Evolutionary conservation across 169 alveolate species (phyloP), one percentile per base, ranked within the genome.

Genomic region (Perkinsus olseni): DNA sequence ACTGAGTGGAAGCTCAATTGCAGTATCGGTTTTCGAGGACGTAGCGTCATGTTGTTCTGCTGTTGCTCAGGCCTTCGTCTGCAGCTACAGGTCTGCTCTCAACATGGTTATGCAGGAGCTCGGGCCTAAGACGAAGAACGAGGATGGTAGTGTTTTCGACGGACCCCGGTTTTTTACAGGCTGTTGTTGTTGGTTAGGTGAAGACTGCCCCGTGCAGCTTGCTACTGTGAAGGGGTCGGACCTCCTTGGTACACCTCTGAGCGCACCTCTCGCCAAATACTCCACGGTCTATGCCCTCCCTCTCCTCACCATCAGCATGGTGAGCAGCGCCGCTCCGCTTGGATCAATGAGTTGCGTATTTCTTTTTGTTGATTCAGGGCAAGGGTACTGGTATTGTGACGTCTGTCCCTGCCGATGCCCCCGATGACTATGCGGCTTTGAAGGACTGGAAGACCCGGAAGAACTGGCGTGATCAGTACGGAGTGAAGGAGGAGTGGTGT

Each of bases 331-430:
- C 50, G 50, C 3, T 40, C 11, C 21, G 50, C 50, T 40, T 40
- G 50, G 50, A 62, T 6, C 31, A 28, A 62, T 62, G 62, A 45
- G 62, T 6, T 6, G 62, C 24, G 17, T 45, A 45, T 45, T 6
- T 6, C 62, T 4, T 62, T 13, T 3, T 62, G 13, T 28, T 3
- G 50, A 11, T 40, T 8, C 31, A 62, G 82, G 82, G 82, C 82
- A 62, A 62, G 17, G 98, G 99, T 36, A 99, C 99, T 0, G 99
- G 99, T 34, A 97, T 99, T 36, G 99, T 99, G 0, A 98, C 99
- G 38, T 97, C 99, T 38, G 99, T 99, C 0, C 99, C 99, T n/a
- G 97, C 99, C 38, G 99, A 99, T 94, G 97, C 99, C 17, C 99
- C 99, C n/a, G 99, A 99, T 95, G 99, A 99, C 94, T 99, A 98